Percentiles rank a stretch among this genome's conserved stretches.
phyloP scores from a whole-genome alignment of 768 basidiomycete genomes.

The Pleurotus sapidus region DNA sequence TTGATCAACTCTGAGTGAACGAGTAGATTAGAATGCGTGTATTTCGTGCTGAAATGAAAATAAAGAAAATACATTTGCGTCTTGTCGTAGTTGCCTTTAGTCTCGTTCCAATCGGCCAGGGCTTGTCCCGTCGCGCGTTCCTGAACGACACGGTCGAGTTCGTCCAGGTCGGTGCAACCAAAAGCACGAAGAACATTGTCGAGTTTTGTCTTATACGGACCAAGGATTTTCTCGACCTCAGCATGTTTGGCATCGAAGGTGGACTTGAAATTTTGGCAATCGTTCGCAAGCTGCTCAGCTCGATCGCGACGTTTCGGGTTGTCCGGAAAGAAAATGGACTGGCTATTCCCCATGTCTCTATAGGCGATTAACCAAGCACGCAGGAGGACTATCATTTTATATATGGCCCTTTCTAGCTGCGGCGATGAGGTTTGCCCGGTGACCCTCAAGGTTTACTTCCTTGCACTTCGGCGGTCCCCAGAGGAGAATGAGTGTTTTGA shows the following conservation, averaged over 20 bases:
- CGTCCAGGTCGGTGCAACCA: constrained; percentile 11
- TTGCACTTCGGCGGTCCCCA: no score
- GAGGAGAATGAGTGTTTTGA: no score
- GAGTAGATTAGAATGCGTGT: not conserved
- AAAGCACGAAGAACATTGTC: constrained; percentile 12
- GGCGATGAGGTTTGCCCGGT: no score
- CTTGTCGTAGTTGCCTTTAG: constrained; percentile 11
- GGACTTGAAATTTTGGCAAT: constrained; percentile 10
- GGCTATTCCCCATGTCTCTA: constrained; percentile 8
- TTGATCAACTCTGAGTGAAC: constrained; percentile 10
- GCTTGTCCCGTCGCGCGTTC: constrained; percentile 11
- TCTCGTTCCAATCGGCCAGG: constrained; percentile 11
- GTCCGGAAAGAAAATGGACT: constrained; percentile 14
- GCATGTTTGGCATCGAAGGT: constrained; percentile 9
- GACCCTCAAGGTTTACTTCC: no score
- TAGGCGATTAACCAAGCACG: not conserved
- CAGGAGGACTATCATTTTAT: no score
- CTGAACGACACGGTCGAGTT: constrained; percentile 10
- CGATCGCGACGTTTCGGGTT: constrained; percentile 13
- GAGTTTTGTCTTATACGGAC: constrained; percentile 13
- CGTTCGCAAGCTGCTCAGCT: constrained; percentile 13
- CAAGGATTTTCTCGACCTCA: constrained; percentile 11
- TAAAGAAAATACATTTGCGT: constrained; percentile 8
- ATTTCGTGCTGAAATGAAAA: no score
- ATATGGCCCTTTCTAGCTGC: no score